phyloP scores from a whole-genome alignment of 2,329 filamentous ascomycete genomes.

The Lasiodiplodia sp. region DNA sequence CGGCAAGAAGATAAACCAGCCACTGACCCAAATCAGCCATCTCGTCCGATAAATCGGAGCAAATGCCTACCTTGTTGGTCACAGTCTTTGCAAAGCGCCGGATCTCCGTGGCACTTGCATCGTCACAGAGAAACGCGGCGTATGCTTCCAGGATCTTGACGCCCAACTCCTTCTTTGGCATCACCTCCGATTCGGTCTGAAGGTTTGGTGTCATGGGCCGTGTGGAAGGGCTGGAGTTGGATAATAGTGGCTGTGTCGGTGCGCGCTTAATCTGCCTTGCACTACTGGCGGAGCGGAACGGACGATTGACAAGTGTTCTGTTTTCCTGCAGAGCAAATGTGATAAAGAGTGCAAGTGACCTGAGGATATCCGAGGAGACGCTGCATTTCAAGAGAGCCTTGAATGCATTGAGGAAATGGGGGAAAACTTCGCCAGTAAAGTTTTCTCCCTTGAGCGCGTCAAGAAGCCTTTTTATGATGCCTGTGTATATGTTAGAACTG shows the following conservation, averaged over 20 bases:
- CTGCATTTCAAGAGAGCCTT: constrained; percentile 80
- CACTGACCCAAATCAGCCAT: constrained; percentile 63
- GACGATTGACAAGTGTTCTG: constrained; percentile 50
- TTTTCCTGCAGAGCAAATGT: constrained; percentile 85
- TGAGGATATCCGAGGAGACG: constrained; percentile 82
- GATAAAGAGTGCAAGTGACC: constrained; percentile 88
- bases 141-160: constrained; percentile 79
- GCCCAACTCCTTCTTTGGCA: constrained; percentile 74
- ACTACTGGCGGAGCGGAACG: constrained; percentile 46
- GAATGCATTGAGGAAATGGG: constrained; percentile 80
- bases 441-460: constrained; percentile 89
- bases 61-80: constrained; percentile 79
- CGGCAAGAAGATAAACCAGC: constrained; percentile 88
- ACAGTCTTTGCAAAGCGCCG: constrained; percentile 92
- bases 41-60: constrained; percentile 39
- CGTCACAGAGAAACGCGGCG: constrained; percentile 77
- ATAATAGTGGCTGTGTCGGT: constrained; percentile 28
- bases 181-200: constrained; percentile 33
- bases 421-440: constrained; percentile 74
- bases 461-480: constrained; percentile 86
- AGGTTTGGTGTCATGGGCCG: constrained; percentile 42
- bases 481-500: constrained; percentile 54
- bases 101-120: constrained; percentile 71
- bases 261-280: constrained; percentile 41
- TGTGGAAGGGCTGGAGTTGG: constrained; percentile 39